Evolutionary conservation across 169 alveolate species (phyloP), one percentile per base, ranked within the genome.

Genomic region (Ichthyophthirius multifiliis): DNA sequence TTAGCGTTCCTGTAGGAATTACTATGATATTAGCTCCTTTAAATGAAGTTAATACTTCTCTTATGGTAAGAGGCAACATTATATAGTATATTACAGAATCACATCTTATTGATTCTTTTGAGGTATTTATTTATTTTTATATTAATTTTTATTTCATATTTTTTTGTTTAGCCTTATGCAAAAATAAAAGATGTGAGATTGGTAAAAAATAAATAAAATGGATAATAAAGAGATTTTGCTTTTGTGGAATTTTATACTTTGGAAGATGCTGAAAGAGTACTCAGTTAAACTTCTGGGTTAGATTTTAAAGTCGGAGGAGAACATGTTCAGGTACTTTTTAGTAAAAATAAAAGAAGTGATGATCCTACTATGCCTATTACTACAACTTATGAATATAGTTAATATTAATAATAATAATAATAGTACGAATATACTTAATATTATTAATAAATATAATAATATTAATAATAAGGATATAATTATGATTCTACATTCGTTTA

Each of bases 241-340:
- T 80, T 81, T 73, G 82, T 81, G 16, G 86, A 81, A 30, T 81
- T 81, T 48, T 81, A 39, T 47, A 71, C 81, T n/a, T 74, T 81
- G 13, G 86, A 81, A 55, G 86, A 71, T 31, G 82, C 86, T 31
- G 86, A 81, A 43, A 81, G 45, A 35, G 86, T 81, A 15, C 73
- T 67, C 5, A 62, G 34, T 4, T 34, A 67, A 67, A 67, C 77
- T 18, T 27, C 23, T 34, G 77, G n/a, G 12, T 32, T 39, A 18
- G 77, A 67, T 35, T 67, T 67, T 13, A 67, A 37, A 67, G 39
- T 67, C n/a, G 39, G 23, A 9, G 77, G 77, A 3, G 43, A 67
- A n/a, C 55, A 41, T 41, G 77, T 67, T 1, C 43, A 41, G 0
- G 62, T 67, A 3, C 30, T 67, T 41, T 35, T 37, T 39, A 67